A percentile compares a stretch with the other conserved stretches of the same genome.
Conservation (phyloP, 75 land plant genomes). For the Chamaecyparis obtusa region DNA sequence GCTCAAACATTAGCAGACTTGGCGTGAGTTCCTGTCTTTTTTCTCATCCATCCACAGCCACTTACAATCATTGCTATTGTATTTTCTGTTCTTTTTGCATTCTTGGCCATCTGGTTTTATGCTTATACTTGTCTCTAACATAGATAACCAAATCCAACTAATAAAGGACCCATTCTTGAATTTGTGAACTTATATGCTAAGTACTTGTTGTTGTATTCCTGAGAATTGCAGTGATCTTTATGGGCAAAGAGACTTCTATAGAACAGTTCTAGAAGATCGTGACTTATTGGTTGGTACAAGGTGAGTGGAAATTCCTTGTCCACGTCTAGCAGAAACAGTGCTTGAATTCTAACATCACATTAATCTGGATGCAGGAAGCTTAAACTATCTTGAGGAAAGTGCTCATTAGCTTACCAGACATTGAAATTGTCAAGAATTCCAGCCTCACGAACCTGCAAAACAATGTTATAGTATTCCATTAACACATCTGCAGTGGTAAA, state of each 20-base stretch:
- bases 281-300: conserved; percentile 8
- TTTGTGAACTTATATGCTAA: background rate
- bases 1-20: conserved; percentile 58
- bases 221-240: background rate
- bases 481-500: background rate
- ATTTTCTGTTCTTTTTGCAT: background rate
- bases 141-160: background rate
- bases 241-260: background rate
- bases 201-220: background rate
- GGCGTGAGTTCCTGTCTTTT: conserved; percentile 54
- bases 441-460: background rate
- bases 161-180: background rate
- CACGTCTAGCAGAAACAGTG: too few species aligned
- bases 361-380: conserved; percentile 10
- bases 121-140: background rate
- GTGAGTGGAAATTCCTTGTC: background rate
- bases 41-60: background rate
- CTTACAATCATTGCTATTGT: background rate
- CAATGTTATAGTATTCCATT: background rate
- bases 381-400: conserved; percentile 3
- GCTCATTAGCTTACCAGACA: background rate
- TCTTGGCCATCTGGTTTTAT: background rate
- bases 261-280: conserved; percentile 6
- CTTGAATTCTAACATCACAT: background rate
- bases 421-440: background rate